Evolutionary conservation across 306 rosid genomes (phyloP).

Genomic region (Sicyos baderoa): DNA sequence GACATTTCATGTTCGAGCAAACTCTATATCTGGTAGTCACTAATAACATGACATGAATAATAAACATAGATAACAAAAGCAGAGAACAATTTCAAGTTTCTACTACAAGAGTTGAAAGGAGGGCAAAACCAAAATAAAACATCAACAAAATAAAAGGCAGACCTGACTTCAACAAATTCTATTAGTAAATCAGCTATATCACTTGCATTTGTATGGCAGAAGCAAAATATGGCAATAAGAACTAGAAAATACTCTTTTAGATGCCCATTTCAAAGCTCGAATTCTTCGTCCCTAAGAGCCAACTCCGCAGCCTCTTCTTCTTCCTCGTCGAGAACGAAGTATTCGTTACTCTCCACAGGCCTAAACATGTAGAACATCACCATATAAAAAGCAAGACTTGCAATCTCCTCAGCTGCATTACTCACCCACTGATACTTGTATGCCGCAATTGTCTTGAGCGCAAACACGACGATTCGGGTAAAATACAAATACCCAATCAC

Average conservation of each 20-base stretch:
- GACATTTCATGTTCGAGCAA: slow-evolving; percentile 17
- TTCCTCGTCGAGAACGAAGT: slow-evolving; percentile 80
- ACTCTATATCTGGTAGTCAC: slow-evolving; percentile 15
- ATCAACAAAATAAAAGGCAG: background rate
- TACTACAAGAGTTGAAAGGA: slow-evolving; percentile 16
- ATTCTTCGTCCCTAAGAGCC: slow-evolving; percentile 73
- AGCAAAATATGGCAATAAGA: background rate
- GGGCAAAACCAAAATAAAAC: background rate
- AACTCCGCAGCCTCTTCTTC: slow-evolving; percentile 88
- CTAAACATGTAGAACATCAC: slow-evolving; percentile 92
- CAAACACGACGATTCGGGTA: slow-evolving; percentile 74
- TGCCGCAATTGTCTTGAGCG: slow-evolving; percentile 78
- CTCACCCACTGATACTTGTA: slow-evolving; percentile 92
- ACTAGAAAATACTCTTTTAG: slow-evolving; percentile 8
- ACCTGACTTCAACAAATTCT: slow-evolving; percentile 14
- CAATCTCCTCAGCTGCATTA: slow-evolving; percentile 83
- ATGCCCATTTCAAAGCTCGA: slow-evolving; percentile 19
- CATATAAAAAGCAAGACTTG: slow-evolving; percentile 56
- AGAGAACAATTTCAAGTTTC: slow-evolving; percentile 16
- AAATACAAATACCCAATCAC: slow-evolving; percentile 84
- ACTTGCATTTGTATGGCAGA: slow-evolving; percentile 18
- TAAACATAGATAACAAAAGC: slow-evolving; percentile 16
- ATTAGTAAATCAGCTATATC: slow-evolving; percentile 19
- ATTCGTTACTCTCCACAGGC: slow-evolving; percentile 81
- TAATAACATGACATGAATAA: slow-evolving; percentile 17